Evolutionary conservation across 306 rosid genomes (phyloP).

Genomic region (Cicer arietinum): DNA sequence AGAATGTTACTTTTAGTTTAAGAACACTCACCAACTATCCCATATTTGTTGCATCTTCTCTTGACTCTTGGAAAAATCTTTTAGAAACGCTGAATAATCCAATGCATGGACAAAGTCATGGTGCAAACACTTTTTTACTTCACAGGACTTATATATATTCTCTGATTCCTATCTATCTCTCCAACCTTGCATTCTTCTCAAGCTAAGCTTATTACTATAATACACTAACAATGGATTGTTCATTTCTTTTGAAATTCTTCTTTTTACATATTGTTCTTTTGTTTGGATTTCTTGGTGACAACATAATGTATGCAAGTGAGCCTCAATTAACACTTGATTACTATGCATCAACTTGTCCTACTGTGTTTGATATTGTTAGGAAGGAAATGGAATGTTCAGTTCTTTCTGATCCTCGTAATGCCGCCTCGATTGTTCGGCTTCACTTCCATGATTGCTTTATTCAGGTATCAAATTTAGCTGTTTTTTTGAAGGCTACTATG

Average conservation of each 20-base stretch:
- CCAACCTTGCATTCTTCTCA: slow-evolving; percentile 47
- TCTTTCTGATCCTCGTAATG: slow-evolving; percentile 69
- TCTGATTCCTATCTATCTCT: slow-evolving; percentile 53
- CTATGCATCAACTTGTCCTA: slow-evolving; percentile 79
- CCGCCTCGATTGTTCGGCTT: slow-evolving; percentile 68
- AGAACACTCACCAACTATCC: slow-evolving; percentile 73
- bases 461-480: slow-evolving; percentile 59
- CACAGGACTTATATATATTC: slow-evolving; percentile 45
- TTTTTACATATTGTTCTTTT: slow-evolving; percentile 47
- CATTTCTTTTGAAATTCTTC: slow-evolving; percentile 41
- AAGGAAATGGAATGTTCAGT: slow-evolving; percentile 83
- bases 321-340: slow-evolving; percentile 69
- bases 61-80: slow-evolving; percentile 62
- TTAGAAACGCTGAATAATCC: slow-evolving; percentile 47
- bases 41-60: slow-evolving; percentile 82
- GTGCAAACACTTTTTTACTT: slow-evolving; percentile 9
- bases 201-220: slow-evolving; percentile 30
- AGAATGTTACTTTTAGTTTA: slow-evolving; percentile 46
- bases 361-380: slow-evolving; percentile 64
- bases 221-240: slow-evolving; percentile 52
- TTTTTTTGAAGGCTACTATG: background rate
- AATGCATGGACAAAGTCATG: slow-evolving; percentile 25
- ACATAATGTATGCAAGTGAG: slow-evolving; percentile 59
- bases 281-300: slow-evolving; percentile 39
- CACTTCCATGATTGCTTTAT: slow-evolving; percentile 95